Base-by-base conservation (phyloP, 345 rosid genomes). In the Balakata baccata region DNA sequence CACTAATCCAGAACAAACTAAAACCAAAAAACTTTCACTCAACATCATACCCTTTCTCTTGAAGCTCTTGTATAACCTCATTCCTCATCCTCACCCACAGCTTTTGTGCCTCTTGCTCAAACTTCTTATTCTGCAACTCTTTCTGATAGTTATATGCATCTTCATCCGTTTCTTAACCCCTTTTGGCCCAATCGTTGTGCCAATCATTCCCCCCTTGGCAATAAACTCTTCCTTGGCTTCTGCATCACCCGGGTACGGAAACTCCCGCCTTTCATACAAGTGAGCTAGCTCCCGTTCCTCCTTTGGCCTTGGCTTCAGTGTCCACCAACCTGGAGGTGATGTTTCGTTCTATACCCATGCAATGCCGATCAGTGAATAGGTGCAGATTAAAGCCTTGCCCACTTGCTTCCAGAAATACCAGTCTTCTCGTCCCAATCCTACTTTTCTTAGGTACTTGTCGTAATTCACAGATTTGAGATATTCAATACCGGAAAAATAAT, bases 171-270 rank as follows among this genome's bases (percentile, higher is more conserved):
- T 91, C 93, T 49, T 60, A 23, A 70, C 50, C 77, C 96, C 97
- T 83, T 92, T 95, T 0, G 92, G 93, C 2, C 93, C 88, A 49
- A 92, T 88, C 0, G 87, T 68, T 0, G 92, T 89, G 14, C 98
- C 99, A 0, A 89, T 85, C 96, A 86, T 87, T 46, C 92, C 93
- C 22, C 95, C 98, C 70, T 87, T 84, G 3, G 89, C 88, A 51
- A 95, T 63, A 60, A 95, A 88, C 86, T 92, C 99, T 25, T 92
- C 97, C 97, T 90, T 92, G 7, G 97, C 98, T 60, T 86, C 93
- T 20, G 77, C 70, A 66, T 92, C 98, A 20, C 96, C 97, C 0
- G 98, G 98, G 83, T 92, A 92, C 6, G 98, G 94, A 73, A 84
- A 92, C 72, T 88, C 85, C 18, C 84, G 79, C 64, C 94, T 81